Percentiles rank a stretch among this genome's conserved stretches.
Evolutionary conservation across 495 filamentous ascomycete genomes (phyloP).

Genomic region (Hypoxylon lienhwacheense): DNA sequence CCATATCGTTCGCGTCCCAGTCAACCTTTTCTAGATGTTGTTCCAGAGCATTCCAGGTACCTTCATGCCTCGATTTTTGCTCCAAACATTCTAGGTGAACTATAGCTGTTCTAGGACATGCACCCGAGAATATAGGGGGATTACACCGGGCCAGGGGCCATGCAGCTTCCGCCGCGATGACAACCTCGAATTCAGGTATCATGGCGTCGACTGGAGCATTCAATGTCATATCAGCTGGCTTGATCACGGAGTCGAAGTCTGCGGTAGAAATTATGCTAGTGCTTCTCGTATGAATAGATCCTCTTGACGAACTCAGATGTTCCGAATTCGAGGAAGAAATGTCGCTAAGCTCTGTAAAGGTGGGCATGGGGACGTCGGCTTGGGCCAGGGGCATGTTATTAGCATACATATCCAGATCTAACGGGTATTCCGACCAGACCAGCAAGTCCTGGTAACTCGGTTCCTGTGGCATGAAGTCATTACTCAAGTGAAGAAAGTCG

Average conservation of each 20-base stretch:
- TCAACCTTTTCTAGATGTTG: conserved; percentile 42
- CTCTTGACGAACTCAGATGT: conserved; percentile 43
- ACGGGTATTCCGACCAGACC: conserved; percentile 39
- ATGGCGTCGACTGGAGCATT: conserved; percentile 26
- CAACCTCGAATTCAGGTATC: conserved; percentile 53
- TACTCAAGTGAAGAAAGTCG: conserved; percentile 40
- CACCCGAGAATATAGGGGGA: conserved; percentile 50
- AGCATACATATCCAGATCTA: conserved; percentile 43
- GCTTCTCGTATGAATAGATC: conserved; percentile 49
- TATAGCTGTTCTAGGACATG: conserved; percentile 59
- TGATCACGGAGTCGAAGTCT: conserved; percentile 41
- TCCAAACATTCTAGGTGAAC: conserved; percentile 62
- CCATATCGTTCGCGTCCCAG: conserved; percentile 45
- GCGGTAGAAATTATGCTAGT: conserved; percentile 49
- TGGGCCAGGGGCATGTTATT: conserved; percentile 30
- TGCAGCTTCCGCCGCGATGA: conserved; percentile 55
- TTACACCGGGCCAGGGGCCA: conserved; percentile 64
- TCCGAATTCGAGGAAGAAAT: conserved; percentile 44
- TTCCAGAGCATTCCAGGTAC: conserved; percentile 49
- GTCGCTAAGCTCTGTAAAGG: conserved; percentile 40
- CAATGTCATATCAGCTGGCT: conserved; percentile 38
- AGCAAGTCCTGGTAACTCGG: conserved; percentile 43
- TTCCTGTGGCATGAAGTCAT: conserved; percentile 35
- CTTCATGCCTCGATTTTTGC: conserved; percentile 57
- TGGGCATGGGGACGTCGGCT: conserved; percentile 37